phyloP scores from a whole-genome alignment of 2,329 filamentous ascomycete species.

The Davidsoniella neocaledoniae region DNA sequence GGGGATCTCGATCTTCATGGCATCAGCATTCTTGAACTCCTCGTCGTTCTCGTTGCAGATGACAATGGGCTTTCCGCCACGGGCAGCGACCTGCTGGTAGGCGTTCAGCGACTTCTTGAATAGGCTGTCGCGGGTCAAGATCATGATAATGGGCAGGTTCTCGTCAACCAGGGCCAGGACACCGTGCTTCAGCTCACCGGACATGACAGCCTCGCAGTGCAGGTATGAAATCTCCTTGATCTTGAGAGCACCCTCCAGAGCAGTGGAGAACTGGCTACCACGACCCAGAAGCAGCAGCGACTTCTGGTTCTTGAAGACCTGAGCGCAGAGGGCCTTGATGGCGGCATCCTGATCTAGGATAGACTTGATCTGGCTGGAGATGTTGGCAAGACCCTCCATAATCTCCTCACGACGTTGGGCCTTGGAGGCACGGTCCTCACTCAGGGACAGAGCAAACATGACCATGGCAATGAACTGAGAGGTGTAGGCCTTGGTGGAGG shows the following conservation, averaged over 20 bases:
- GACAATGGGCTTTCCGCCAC: slow-evolving; percentile 89
- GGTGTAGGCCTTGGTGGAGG: slow-evolving; percentile 97
- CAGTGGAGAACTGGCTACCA: slow-evolving; percentile 92
- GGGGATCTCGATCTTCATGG: slow-evolving; percentile 94
- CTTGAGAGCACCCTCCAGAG: slow-evolving; percentile 92
- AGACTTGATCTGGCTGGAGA: slow-evolving; percentile 82
- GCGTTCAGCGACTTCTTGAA: slow-evolving; percentile 99
- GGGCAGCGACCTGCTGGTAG: slow-evolving; percentile 97
- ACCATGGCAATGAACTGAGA: slow-evolving; percentile 99
- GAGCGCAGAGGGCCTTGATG: slow-evolving; percentile 87
- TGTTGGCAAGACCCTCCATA: slow-evolving; percentile 75
- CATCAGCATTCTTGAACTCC: slow-evolving; percentile 77
- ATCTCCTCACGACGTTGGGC: slow-evolving; percentile 82
- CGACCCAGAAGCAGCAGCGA: slow-evolving; percentile 82
- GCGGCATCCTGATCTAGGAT: slow-evolving; percentile 80
- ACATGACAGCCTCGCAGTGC: slow-evolving; percentile 99
- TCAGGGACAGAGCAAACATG: slow-evolving; percentile 95
- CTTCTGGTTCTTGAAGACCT: slow-evolving; percentile 95
- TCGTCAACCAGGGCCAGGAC: slow-evolving; percentile 94
- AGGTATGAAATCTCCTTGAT: slow-evolving; percentile 99
- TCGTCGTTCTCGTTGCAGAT: slow-evolving; percentile 87
- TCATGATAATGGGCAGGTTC: slow-evolving; percentile 99
- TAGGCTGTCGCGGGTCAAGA: slow-evolving; percentile 85
- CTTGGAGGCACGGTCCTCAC: slow-evolving; percentile 94
- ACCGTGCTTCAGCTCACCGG: slow-evolving; percentile 97